These are phyloP conservation scores for Lathyrus tuberosus DNA, from an alignment of 306 rosid species.

Conservation along the genomic window DNA sequence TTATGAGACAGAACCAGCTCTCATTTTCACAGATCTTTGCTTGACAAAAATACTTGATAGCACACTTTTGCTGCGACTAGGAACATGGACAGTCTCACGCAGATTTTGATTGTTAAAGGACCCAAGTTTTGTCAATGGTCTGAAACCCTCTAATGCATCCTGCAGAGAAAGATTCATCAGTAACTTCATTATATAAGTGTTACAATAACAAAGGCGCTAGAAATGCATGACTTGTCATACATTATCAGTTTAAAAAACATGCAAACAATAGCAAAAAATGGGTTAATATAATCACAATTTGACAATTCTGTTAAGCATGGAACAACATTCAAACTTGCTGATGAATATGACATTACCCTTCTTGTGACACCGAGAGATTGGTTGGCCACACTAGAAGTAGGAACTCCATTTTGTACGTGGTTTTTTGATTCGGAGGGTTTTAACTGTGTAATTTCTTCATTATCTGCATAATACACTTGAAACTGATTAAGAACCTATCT, in stretches of 20 bases:
- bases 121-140: slow-evolving; percentile 56
- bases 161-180: slow-evolving; percentile 38
- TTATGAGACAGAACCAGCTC: slow-evolving; percentile 60
- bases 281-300: neutral
- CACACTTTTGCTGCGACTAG: slow-evolving; percentile 83
- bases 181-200: neutral
- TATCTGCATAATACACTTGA: slow-evolving; percentile 51
- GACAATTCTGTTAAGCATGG: slow-evolving; percentile 27
- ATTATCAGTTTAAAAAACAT: neutral
- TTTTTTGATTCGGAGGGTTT: slow-evolving; percentile 54
- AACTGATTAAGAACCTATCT: neutral
- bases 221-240: neutral
- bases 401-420: slow-evolving; percentile 60
- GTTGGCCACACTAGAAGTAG: slow-evolving; percentile 52
- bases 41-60: slow-evolving; percentile 81
- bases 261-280: neutral
- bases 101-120: slow-evolving; percentile 68
- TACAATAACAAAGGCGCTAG: neutral
- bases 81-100: slow-evolving; percentile 49
- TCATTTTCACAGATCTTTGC: slow-evolving; percentile 57
- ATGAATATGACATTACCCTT: slow-evolving; percentile 43
- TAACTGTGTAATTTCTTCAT: slow-evolving; percentile 46
- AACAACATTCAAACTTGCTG: slow-evolving; percentile 28
- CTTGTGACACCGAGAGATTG: slow-evolving; percentile 55
- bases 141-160: slow-evolving; percentile 67